phyloP scores from a whole-genome alignment of 169 alveolate genomes.

The Plasmodium berghei region DNA sequence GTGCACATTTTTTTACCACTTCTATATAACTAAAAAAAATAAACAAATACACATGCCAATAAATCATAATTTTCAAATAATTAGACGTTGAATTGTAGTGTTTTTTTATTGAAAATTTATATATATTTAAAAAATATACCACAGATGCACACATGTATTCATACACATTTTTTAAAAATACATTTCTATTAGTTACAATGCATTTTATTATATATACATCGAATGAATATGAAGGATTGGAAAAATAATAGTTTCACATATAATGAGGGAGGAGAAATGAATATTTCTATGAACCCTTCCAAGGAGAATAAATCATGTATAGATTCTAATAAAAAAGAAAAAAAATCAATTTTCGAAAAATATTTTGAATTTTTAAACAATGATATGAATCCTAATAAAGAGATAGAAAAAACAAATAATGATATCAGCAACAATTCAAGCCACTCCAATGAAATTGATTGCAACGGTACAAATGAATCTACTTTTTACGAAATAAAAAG shows the following conservation, averaged over 20 bases:
- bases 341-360: conserved; percentile 3
- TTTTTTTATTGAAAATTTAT: too few relatives aligned
- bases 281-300: background rate
- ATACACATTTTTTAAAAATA: background rate
- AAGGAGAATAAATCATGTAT: conserved; percentile 15
- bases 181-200: background rate
- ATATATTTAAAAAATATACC: too few relatives aligned
- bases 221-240: conserved; percentile 7
- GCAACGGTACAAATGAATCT: conserved; percentile 20
- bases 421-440: too few relatives aligned
- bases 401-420: too few relatives aligned
- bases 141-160: background rate
- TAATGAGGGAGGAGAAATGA: conserved; percentile 21
- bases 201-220: background rate
- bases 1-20: too few relatives aligned
- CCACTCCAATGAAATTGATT: background rate
- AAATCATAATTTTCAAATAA: too few relatives aligned
- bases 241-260: conserved; percentile 36
- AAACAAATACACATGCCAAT: too few relatives aligned
- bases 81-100: too few relatives aligned
- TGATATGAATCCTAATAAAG: background rate
- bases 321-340: background rate
- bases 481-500: conserved; percentile 37
- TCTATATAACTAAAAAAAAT: too few relatives aligned
- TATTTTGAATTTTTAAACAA: conserved; percentile 12